Conservation (phyloP, 129 eudicot genomes). For the carrot (Daucus carota) region DNA sequence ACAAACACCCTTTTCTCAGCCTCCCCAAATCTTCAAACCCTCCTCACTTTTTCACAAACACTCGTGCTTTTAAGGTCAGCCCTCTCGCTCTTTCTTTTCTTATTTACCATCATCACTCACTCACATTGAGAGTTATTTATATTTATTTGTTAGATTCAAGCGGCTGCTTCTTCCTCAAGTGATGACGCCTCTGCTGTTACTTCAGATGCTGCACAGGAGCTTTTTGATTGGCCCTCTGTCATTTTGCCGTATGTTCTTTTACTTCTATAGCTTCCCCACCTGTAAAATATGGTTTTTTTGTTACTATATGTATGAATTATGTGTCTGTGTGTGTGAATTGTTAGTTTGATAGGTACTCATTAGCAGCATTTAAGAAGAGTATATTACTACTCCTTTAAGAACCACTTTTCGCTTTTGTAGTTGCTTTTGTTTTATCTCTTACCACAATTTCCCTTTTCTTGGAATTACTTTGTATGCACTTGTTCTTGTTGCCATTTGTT, state of each 20-base stretch:
- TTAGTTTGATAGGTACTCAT: too few species aligned
- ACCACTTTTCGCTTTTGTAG: not conserved
- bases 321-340: too few species aligned
- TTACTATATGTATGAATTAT: too few species aligned
- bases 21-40: not conserved
- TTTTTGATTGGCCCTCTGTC: slow-evolving; percentile 69
- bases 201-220: slow-evolving; percentile 44
- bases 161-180: slow-evolving; percentile 23
- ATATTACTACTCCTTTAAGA: not conserved
- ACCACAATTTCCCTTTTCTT: not conserved
- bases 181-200: slow-evolving; percentile 34
- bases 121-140: not conserved
- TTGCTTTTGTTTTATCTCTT: not conserved
- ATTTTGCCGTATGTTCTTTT: slow-evolving; percentile 60
- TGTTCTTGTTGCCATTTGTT: too few species aligned
- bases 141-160: slow-evolving; percentile 34
- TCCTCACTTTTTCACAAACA: not conserved
- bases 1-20: not conserved
- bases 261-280: too few species aligned
- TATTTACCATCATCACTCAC: not conserved
- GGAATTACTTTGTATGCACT: not conserved
- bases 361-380: too few species aligned
- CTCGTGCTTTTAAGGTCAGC: slow-evolving; percentile 7
- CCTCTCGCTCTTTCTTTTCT: not conserved
- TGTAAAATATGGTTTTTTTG: too few species aligned